Conservation (phyloP, 768 basidiomycete genomes). For the Suillus spraguei region DNA sequence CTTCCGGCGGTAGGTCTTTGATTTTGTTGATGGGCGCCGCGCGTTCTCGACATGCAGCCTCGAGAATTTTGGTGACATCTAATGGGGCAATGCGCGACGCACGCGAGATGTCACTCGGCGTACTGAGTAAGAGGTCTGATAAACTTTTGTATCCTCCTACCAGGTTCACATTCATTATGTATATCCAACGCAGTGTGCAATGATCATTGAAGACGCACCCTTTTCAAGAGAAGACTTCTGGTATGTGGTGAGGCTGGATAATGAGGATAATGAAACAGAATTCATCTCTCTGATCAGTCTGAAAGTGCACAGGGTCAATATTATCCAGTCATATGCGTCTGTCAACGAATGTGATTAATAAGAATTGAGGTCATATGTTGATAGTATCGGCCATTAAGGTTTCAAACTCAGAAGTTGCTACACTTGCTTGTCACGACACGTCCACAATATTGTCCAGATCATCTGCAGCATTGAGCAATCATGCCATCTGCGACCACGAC, state of each 20-base stretch:
- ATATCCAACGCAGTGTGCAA: not conserved
- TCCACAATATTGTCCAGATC: not conserved
- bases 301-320: not conserved
- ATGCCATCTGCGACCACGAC: conserved; percentile 54
- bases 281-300: conserved; percentile 9
- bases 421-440: conserved; percentile 1
- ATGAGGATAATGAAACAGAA: conserved; percentile 11
- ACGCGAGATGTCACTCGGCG: conserved; percentile 54
- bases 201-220: conserved; percentile 31
- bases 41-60: conserved; percentile 48
- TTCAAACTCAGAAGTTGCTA: conserved; percentile 3
- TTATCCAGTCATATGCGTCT: not conserved
- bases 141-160: conserved; percentile 52
- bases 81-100: conserved; percentile 53
- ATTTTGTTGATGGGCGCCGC: conserved; percentile 43
- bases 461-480: not conserved
- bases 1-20: conserved; percentile 36
- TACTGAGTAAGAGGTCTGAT: conserved; percentile 51
- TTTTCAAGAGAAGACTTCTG: conserved; percentile 40
- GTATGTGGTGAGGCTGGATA: conserved; percentile 28
- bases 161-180: not conserved
- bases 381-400: not conserved
- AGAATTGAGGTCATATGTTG: not conserved
- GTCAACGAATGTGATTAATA: not conserved
- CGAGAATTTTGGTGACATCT: conserved; percentile 54